These are phyloP conservation scores for Fusarium verrucosum DNA, from an alignment of 2,329 filamentous ascomycete species.

Conservation along the genomic window DNA sequence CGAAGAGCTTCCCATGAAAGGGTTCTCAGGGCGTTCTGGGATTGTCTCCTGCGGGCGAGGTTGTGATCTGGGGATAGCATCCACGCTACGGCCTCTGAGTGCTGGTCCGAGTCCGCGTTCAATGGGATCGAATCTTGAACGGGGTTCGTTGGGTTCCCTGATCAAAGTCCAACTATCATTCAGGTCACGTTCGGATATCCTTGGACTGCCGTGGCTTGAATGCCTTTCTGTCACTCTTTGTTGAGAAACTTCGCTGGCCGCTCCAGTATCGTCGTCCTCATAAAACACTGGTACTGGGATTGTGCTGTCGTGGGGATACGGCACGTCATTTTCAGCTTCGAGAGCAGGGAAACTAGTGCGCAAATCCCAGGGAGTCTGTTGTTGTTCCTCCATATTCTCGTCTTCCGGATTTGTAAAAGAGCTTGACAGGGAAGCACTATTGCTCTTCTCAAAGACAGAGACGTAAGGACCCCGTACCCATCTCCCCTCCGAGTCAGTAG, in stretches of 20 bases:
- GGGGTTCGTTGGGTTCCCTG: not conserved
- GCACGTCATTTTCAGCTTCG: constrained; percentile 19
- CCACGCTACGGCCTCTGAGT: not conserved
- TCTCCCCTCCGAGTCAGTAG: constrained; percentile 16
- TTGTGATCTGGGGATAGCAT: not conserved
- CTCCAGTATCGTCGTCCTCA: constrained; percentile 6
- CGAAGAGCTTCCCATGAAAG: constrained; percentile 21
- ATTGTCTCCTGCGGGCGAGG: not conserved
- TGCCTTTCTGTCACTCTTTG: not conserved
- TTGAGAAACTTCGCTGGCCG: not conserved
- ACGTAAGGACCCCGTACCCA: constrained; percentile 33
- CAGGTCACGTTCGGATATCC: constrained; percentile 1
- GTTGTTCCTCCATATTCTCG: constrained; percentile 8
- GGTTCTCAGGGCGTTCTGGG: constrained; percentile 22
- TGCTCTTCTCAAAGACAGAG: constrained; percentile 41
- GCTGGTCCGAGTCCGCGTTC: not conserved
- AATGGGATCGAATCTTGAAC: not conserved
- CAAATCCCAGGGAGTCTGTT: constrained; percentile 15
- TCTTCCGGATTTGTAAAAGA: constrained; percentile 24
- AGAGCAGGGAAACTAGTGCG: constrained; percentile 19
- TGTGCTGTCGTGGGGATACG: constrained; percentile 33
- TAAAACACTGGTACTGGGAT: constrained; percentile 27
- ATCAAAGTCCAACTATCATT: not conserved
- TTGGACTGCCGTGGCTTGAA: constrained; percentile 2
- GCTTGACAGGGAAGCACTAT: constrained; percentile 31